A percentile compares a stretch with the other conserved stretches of the same genome.
Conservation (phyloP, 2,329 filamentous ascomycete genomes). For the Ustulina deusta region DNA sequence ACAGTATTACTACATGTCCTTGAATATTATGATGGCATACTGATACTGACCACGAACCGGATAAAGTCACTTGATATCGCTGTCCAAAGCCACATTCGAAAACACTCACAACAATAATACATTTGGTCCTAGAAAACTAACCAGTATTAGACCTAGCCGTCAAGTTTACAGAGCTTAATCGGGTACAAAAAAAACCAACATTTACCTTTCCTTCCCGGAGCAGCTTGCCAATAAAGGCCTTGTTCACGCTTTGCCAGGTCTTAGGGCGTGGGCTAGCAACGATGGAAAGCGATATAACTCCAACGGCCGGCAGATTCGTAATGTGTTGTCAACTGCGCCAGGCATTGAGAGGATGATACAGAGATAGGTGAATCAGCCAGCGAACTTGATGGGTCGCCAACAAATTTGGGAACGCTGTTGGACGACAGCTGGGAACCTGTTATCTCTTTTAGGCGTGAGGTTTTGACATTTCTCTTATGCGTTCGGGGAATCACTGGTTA, state of each 20-base stretch:
- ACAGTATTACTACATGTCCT: conserved; percentile 29
- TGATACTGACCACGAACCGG: conserved; percentile 28
- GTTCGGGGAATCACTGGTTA: no score
- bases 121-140: background rate
- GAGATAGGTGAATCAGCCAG: conserved; percentile 20
- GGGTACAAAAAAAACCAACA: conserved; percentile 10
- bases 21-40: conserved; percentile 26
- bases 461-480: no score
- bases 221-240: conserved; percentile 19
- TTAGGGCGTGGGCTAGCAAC: conserved; percentile 11
- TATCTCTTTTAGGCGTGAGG: no score
- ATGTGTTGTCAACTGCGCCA: conserved; percentile 22
- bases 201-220: conserved; percentile 9
- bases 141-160: conserved; percentile 16
- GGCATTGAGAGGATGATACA: conserved; percentile 18
- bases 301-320: conserved; percentile 30
- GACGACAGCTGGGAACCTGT: no score
- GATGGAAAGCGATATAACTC: conserved; percentile 20
- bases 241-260: background rate
- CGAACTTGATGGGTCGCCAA: conserved; percentile 11
- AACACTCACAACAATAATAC: background rate
- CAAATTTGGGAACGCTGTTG: background rate
- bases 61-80: conserved; percentile 29
- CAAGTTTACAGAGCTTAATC: conserved; percentile 13
- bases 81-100: conserved; percentile 27